Evolutionary conservation across 2,329 filamentous ascomycete genomes (phyloP).

Genomic region (Fusarium gaditjirri): DNA sequence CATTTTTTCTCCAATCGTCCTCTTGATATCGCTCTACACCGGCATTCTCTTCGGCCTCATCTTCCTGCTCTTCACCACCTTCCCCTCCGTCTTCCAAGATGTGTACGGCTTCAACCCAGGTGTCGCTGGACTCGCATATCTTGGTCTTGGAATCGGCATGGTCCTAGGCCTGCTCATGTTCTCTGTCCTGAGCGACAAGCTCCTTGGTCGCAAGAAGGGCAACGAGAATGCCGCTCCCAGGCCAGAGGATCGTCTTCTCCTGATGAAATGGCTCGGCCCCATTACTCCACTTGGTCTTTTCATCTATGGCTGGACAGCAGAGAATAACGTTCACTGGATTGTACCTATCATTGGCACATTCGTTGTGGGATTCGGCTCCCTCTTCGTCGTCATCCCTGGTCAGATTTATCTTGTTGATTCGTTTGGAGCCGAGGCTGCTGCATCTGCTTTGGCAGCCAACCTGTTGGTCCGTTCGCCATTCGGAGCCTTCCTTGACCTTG

Average conservation of each 20-base stretch:
- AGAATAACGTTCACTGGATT: constrained; percentile 65
- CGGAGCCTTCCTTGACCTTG: constrained; percentile 28
- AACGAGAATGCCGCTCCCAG: background rate
- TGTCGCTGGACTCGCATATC: constrained; percentile 54
- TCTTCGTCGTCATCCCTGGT: constrained; percentile 49
- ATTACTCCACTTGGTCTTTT: constrained; percentile 65
- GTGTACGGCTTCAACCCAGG: constrained; percentile 48
- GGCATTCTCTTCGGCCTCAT: constrained; percentile 51
- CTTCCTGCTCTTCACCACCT: constrained; percentile 52
- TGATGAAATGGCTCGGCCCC: constrained; percentile 65
- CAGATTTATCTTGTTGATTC: constrained; percentile 44
- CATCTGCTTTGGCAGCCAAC: constrained; percentile 40
- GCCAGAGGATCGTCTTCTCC: constrained; percentile 62
- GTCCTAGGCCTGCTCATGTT: constrained; percentile 41
- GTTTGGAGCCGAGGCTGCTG: constrained; percentile 37
- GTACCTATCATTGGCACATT: constrained; percentile 66
- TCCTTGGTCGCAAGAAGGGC: background rate
- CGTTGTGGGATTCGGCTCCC: constrained; percentile 59
- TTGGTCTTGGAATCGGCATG: constrained; percentile 59
- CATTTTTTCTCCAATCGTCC: constrained; percentile 64
- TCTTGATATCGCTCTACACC: constrained; percentile 54
- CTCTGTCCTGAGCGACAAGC: constrained; percentile 26
- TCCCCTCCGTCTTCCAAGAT: constrained; percentile 50
- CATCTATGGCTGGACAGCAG: constrained; percentile 68
- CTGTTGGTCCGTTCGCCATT: constrained; percentile 48